Evolutionary conservation across 805 yeast genomes (phyloP).

Genomic region (Babjeviella inositovora): DNA sequence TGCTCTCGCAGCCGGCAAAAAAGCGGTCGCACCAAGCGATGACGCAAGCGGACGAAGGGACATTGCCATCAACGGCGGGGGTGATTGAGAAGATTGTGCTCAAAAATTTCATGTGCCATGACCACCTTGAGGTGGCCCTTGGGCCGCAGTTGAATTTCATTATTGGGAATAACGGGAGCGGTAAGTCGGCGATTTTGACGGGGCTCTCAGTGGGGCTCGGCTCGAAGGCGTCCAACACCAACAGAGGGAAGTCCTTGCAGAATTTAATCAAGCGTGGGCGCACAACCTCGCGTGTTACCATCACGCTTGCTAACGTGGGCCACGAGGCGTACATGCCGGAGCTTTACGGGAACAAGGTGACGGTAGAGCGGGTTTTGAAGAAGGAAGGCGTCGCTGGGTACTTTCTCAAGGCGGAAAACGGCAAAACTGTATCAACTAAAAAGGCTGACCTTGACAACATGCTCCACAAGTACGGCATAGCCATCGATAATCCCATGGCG

Average conservation of each 20-base stretch:
- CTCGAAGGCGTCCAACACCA: constrained; percentile 76
- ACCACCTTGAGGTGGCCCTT: constrained; percentile 53
- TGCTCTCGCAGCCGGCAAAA: no score
- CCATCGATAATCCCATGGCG: constrained; percentile 83
- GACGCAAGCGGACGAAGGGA: constrained; percentile 4
- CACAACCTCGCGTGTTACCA: constrained; percentile 45
- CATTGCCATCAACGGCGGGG: constrained; percentile 34
- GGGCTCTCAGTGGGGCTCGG: constrained; percentile 83
- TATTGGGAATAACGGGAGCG: constrained; percentile 84
- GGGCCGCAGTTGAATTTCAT: constrained; percentile 78
- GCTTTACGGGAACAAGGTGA: constrained; percentile 51
- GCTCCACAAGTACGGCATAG: constrained; percentile 54
- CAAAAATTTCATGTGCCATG: constrained; percentile 83
- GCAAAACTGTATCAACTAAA: constrained; percentile 39
- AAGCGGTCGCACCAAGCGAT: no score
- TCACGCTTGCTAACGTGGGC: constrained; percentile 51
- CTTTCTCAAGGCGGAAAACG: constrained; percentile 31
- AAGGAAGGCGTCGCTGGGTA: constrained; percentile 36
- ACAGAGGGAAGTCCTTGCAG: constrained; percentile 61
- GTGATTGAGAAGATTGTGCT: constrained; percentile 47
- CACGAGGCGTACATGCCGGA: constrained; percentile 48
- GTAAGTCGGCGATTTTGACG: constrained; percentile 78
- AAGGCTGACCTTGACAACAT: constrained; percentile 54
- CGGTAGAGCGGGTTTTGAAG: constrained; percentile 50
- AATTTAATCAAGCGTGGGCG: constrained; percentile 68